Evolutionary conservation across 1,284 basidiomycete genomes (phyloP).

Genomic region (Leccinum variabile): DNA sequence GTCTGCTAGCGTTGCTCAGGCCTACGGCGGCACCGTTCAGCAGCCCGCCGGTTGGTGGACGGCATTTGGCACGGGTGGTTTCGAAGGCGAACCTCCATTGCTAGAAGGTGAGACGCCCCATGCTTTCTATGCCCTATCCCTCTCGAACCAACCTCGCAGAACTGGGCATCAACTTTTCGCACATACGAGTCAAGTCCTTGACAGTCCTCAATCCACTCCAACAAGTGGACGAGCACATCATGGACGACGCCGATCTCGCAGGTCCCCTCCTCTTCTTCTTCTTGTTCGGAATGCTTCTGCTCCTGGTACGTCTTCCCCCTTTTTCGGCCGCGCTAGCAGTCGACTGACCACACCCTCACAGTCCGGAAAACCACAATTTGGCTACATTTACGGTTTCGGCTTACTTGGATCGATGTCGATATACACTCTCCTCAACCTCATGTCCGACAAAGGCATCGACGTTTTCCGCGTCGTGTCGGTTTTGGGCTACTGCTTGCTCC

Average conservation of each 20-base stretch:
- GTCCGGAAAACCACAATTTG: constrained; percentile 99
- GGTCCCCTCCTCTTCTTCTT: constrained; percentile 95
- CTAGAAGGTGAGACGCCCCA: constrained; percentile 70
- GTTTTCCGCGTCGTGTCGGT: constrained; percentile 96
- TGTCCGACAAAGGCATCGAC: constrained; percentile 95
- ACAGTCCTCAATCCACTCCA: constrained; percentile 94
- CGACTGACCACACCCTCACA: constrained; percentile 34
- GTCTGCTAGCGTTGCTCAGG: constrained; percentile 42
- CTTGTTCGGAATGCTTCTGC: constrained; percentile 88
- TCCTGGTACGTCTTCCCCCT: constrained; percentile 68
- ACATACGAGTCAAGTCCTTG: constrained; percentile 92
- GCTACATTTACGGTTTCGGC: constrained; percentile 98
- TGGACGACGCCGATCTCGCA: constrained; percentile 99
- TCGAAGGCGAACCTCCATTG: constrained; percentile 91
- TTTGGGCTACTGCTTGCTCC: constrained; percentile 94
- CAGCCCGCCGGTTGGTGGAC: constrained; percentile 83
- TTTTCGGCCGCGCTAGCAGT: neutral
- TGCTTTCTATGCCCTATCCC: neutral
- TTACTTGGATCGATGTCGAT: constrained; percentile 93
- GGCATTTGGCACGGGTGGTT: constrained; percentile 93
- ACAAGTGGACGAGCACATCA: constrained; percentile 89
- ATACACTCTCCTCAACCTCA: constrained; percentile 94
- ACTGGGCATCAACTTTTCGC: constrained; percentile 95
- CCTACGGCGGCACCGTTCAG: constrained; percentile 70
- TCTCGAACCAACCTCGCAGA: constrained; percentile 50